Evolutionary conservation across 371 early-diverging fungal species (phyloP).

Genomic region (Mucor lusitanicus): DNA sequence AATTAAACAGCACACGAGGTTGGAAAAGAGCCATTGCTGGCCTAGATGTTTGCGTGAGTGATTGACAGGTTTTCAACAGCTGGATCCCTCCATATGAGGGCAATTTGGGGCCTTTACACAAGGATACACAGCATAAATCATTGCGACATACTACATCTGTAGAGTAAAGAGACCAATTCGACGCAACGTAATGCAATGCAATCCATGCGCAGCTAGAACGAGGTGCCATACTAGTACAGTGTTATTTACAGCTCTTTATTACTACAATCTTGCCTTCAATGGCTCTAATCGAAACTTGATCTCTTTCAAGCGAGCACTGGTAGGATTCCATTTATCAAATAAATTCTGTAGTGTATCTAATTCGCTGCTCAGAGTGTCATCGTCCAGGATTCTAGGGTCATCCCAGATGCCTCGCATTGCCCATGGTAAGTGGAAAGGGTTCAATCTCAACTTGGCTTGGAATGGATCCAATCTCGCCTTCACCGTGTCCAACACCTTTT

Average conservation of each 20-base stretch:
- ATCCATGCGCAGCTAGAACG: not conserved
- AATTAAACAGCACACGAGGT: not conserved
- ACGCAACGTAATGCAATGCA: not conserved
- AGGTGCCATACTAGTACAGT: not conserved
- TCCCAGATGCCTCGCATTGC: conserved; percentile 80
- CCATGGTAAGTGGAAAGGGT: conserved; percentile 91
- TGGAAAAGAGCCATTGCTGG: not conserved
- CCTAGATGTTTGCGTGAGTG: not conserved
- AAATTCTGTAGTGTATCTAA: conserved; percentile 58
- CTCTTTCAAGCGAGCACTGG: conserved; percentile 68
- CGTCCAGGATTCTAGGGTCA: conserved; percentile 59
- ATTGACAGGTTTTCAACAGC: not conserved
- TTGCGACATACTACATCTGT: not conserved
- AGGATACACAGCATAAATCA: not conserved
- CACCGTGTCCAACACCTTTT: conserved; percentile 7
- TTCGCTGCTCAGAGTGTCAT: conserved; percentile 55
- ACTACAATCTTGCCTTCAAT: conserved; percentile 37
- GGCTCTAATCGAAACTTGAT: conserved; percentile 87
- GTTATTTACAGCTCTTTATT: not conserved
- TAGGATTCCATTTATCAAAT: conserved; percentile 81
- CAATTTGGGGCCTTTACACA: not conserved
- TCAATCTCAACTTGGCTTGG: conserved; percentile 57
- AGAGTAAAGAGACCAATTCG: not conserved
- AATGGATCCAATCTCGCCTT: conserved; percentile 43
- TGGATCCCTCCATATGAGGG: not conserved